These are phyloP conservation scores for Colletotrichum sp. DNA, from an alignment of 2,329 filamentous ascomycete species.

Conservation along the genomic window DNA sequence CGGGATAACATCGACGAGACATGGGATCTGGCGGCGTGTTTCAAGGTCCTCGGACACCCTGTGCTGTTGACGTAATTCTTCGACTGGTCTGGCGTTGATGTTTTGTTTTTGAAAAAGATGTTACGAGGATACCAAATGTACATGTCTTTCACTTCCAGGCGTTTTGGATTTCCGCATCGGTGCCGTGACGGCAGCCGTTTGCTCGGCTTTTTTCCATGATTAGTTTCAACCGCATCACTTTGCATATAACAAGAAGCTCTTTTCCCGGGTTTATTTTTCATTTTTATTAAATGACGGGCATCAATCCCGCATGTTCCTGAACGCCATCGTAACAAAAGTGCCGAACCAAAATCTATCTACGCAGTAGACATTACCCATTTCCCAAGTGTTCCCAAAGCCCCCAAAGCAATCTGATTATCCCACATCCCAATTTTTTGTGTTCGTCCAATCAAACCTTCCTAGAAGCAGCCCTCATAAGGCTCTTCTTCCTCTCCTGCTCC, in stretches of 20 bases:
- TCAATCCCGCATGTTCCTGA: neutral
- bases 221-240: neutral
- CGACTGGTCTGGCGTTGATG: neutral
- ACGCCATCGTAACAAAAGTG: neutral
- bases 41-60: constrained; percentile 44
- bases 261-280: neutral
- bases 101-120: neutral
- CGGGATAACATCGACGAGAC: constrained; percentile 42
- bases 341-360: constrained; percentile 10
- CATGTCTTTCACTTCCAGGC: neutral
- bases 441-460: neutral
- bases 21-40: constrained; percentile 49
- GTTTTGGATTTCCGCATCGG: neutral
- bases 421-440: neutral
- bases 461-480: constrained; percentile 26
- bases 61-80: constrained; percentile 39
- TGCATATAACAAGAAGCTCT: neutral
- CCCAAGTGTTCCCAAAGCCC: neutral
- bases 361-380: constrained; percentile 19
- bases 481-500: constrained; percentile 47
- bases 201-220: neutral
- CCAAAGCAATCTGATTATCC: neutral
- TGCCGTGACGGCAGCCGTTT: neutral
- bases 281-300: neutral
- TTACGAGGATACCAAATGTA: neutral